Conservation (phyloP, 2,329 filamentous ascomycete genomes). For the Beauveria sp. region DNA sequence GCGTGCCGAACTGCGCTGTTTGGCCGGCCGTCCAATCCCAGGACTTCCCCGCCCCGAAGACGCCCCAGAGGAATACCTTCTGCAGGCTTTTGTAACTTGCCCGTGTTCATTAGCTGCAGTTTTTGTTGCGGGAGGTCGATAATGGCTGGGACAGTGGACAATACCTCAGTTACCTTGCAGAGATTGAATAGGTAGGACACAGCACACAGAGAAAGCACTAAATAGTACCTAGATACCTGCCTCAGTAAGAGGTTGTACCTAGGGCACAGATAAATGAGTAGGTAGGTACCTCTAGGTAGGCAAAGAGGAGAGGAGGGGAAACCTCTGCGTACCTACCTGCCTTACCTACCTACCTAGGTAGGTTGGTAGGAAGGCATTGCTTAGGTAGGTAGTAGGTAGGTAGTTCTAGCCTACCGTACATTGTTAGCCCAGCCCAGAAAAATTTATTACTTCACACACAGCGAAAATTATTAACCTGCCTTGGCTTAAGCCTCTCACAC, state of each 20-base stretch:
- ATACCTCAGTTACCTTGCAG: no score
- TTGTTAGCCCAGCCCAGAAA: slow-evolving; percentile 23
- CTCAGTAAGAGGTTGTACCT: no score
- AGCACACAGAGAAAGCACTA: no score
- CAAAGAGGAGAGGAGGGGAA: no score
- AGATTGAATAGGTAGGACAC: no score
- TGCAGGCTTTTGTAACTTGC: slow-evolving; percentile 1
- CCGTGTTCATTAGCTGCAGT: background rate
- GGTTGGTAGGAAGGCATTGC: no score
- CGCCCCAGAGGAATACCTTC: background rate
- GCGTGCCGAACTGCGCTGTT: background rate
- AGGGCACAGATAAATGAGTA: no score
- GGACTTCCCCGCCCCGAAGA: background rate
- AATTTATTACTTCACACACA: slow-evolving; percentile 36
- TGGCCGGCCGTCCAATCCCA: no score
- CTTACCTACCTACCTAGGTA: background rate
- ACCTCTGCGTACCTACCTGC: background rate
- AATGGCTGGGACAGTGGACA: no score
- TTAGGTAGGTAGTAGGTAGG: background rate
- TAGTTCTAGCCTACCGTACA: background rate
- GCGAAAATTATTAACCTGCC: slow-evolving; percentile 24
- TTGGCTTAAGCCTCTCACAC: slow-evolving; percentile 4
- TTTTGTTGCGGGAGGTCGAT: no score
- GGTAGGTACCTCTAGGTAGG: no score
- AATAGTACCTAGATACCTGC: no score